phyloP scores from a whole-genome alignment of 2,329 filamentous ascomycete species.

The Escovopsis sp. region DNA sequence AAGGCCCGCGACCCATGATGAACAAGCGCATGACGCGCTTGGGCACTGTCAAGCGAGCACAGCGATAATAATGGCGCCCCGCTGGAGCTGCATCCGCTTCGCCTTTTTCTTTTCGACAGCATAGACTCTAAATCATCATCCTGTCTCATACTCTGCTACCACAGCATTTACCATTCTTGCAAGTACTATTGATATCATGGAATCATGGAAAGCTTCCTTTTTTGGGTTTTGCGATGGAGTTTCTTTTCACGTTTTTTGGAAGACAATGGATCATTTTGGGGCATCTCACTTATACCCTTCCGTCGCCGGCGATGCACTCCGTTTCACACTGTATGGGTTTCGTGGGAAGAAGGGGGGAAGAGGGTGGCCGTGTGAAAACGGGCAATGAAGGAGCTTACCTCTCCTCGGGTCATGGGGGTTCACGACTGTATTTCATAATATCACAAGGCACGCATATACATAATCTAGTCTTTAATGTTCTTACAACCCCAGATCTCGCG shows the following conservation, averaged over 20 bases:
- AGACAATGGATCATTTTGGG: background rate
- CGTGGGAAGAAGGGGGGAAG: background rate
- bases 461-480: background rate
- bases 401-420: too few species aligned
- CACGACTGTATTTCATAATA: too few species aligned
- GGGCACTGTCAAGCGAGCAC: slow-evolving; percentile 31
- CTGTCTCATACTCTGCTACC: too few species aligned
- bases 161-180: too few species aligned
- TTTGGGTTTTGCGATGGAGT: background rate
- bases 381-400: too few species aligned
- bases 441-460: too few species aligned
- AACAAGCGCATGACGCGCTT: slow-evolving; percentile 48
- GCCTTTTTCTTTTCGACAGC: too few species aligned
- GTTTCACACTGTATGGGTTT: background rate
- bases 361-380: too few species aligned
- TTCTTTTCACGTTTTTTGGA: background rate
- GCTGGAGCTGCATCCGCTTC: too few species aligned
- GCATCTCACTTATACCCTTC: background rate
- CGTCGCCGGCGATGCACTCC: background rate
- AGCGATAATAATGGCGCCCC: background rate
- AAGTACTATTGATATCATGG: too few species aligned
- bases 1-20: slow-evolving; percentile 28
- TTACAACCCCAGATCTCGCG: too few species aligned
- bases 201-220: background rate
- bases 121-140: too few species aligned